Percentiles rank a stretch among this genome's conserved stretches.
phyloP scores from a whole-genome alignment of 495 filamentous ascomycete species.

The Trichoderma orchidacearum region DNA sequence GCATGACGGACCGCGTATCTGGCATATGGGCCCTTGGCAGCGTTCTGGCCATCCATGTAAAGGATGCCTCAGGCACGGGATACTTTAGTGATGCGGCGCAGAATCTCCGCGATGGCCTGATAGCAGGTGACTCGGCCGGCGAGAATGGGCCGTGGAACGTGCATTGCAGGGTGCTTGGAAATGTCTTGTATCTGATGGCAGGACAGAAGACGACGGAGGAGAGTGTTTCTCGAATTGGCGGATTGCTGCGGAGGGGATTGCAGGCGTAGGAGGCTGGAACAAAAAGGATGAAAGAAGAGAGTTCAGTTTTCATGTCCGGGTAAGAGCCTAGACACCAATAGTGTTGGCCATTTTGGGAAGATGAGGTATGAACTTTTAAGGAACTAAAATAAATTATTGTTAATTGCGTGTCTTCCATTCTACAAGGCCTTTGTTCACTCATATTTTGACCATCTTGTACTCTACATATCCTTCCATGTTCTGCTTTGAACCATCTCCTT shows the following conservation, averaged over 20 bases:
- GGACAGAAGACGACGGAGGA: slow-evolving; percentile 43
- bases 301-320: too few relatives aligned
- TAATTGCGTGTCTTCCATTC: too few relatives aligned
- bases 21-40: slow-evolving; percentile 57
- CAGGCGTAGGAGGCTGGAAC: background rate
- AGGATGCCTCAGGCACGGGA: slow-evolving; percentile 29
- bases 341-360: too few relatives aligned
- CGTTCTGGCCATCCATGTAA: slow-evolving; percentile 52
- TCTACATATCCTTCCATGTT: too few relatives aligned
- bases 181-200: slow-evolving; percentile 68
- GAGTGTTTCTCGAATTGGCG: slow-evolving; percentile 1
- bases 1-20: slow-evolving; percentile 30
- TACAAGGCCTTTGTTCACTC: too few relatives aligned
- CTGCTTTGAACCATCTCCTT: too few relatives aligned
- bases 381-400: too few relatives aligned
- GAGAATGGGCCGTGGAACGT: slow-evolving; percentile 32
- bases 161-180: slow-evolving; percentile 61
- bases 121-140: slow-evolving; percentile 12
- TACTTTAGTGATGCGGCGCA: slow-evolving; percentile 55
- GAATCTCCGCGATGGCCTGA: slow-evolving; percentile 41
- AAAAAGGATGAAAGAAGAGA: background rate
- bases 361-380: too few relatives aligned
- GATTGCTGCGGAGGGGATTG: background rate
- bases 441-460: too few relatives aligned
- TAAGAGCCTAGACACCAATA: too few relatives aligned